These are phyloP conservation scores for Dothiorella sarmentorum DNA, from an alignment of 2,329 filamentous ascomycete species.

Conservation along the genomic window DNA sequence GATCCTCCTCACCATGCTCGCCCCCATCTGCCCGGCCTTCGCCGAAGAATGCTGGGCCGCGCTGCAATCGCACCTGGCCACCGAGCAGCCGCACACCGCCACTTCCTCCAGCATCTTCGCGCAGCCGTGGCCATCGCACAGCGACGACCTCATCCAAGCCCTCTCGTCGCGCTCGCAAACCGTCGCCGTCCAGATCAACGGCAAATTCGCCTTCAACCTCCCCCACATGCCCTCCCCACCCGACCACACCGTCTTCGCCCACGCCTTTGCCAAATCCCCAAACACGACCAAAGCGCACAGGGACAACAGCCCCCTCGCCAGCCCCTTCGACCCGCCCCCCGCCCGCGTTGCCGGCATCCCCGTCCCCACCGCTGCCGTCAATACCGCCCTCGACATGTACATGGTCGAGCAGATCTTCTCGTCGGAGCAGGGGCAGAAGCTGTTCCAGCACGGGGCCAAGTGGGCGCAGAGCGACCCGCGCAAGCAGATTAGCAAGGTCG, in stretches of 20 bases:
- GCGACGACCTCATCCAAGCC: slow-evolving; percentile 49
- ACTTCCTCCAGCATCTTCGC: slow-evolving; percentile 38
- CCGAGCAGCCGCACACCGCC: slow-evolving; percentile 18
- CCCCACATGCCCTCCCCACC: slow-evolving; percentile 17
- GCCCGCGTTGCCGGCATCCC: neutral
- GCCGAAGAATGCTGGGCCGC: slow-evolving; percentile 76
- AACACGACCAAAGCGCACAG: too few species aligned
- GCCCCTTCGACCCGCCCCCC: neutral
- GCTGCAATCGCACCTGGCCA: slow-evolving; percentile 37
- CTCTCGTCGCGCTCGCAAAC: slow-evolving; percentile 50
- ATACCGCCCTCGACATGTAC: slow-evolving; percentile 54
- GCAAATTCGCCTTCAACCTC: slow-evolving; percentile 67
- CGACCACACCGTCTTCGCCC: slow-evolving; percentile 60
- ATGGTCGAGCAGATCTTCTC: slow-evolving; percentile 59
- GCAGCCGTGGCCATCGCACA: slow-evolving; percentile 55
- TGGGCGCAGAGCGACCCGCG: neutral
- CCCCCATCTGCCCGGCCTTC: slow-evolving; percentile 76
- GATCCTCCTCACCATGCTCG: slow-evolving; percentile 66
- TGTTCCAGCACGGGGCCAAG: slow-evolving; percentile 46
- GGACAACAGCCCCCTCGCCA: too few species aligned
- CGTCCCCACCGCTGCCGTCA: slow-evolving; percentile 25
- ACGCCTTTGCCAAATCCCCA: slow-evolving; percentile 58
- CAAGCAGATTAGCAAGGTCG: slow-evolving; percentile 54
- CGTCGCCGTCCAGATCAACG: slow-evolving; percentile 74
- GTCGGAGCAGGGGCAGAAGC: slow-evolving; percentile 58